phyloP scores from a whole-genome alignment of 306 rosid genomes.

The Phaseolus lunatus region DNA sequence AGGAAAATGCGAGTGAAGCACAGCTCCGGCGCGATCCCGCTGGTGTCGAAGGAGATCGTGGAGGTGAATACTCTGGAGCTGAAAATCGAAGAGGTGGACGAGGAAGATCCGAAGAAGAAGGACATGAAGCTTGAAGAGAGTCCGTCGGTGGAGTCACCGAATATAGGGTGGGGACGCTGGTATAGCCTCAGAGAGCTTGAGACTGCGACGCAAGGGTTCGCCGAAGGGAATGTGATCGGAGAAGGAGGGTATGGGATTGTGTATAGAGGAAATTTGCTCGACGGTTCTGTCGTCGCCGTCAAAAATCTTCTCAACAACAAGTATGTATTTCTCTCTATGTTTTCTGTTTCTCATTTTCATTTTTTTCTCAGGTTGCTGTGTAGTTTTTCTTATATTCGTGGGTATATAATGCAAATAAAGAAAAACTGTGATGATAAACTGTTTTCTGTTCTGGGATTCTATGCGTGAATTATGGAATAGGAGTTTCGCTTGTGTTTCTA shows the following conservation, averaged over 20 bases:
- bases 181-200: slow-evolving; percentile 78
- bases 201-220: slow-evolving; percentile 68
- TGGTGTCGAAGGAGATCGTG: slow-evolving; percentile 83
- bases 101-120: slow-evolving; percentile 48
- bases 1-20: slow-evolving; percentile 78
- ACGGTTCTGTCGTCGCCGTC: slow-evolving; percentile 86
- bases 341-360: background rate
- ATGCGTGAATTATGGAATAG: slow-evolving; percentile 12
- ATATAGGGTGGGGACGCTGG: slow-evolving; percentile 99
- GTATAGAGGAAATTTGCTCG: slow-evolving; percentile 67
- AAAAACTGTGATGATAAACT: background rate
- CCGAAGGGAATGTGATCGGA: slow-evolving; percentile 77
- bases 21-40: slow-evolving; percentile 84
- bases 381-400: background rate
- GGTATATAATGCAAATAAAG: background rate
- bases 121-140: slow-evolving; percentile 35
- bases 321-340: slow-evolving; percentile 48
- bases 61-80: slow-evolving; percentile 62
- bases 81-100: slow-evolving; percentile 40
- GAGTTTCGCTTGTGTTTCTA: too few relatives aligned
- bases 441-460: slow-evolving; percentile 3
- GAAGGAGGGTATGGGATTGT: slow-evolving; percentile 98
- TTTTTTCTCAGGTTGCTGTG: background rate
- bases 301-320: slow-evolving; percentile 95
- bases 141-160: slow-evolving; percentile 65